Base-by-base conservation (phyloP, 1,284 basidiomycete species). In the Ceratobasidium sp. region DNA sequence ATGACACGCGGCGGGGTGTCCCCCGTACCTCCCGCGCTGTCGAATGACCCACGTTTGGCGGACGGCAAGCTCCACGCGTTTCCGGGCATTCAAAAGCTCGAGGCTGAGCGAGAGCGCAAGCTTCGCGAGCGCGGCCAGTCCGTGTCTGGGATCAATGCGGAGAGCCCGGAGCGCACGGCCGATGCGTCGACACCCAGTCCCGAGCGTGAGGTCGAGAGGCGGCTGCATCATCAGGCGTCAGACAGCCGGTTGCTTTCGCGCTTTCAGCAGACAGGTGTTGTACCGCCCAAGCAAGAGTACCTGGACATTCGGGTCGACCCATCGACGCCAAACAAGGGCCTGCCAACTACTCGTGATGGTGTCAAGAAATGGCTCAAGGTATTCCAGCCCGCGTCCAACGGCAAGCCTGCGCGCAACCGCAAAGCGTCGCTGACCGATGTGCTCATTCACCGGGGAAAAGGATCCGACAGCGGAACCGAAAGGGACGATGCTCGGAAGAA, bases 21-120 rank as follows among this genome's bases (percentile, higher is more conserved):
- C 8, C 89, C 91, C 18, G 87, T 92, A 57, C 91, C 92, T 30
- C 85, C 87, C 23, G 85, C 87, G 18, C 88, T 89, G 21, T 84
- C 87, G 21, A 85, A 85, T 43, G 88, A 89, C 77, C 81, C 83
- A 75, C 81, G 87, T 77, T 93, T 94, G 79, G 85, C 79, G 67
- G 89, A 92, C 77, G 85, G 90, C 34, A 96, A 96, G 79, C 83
- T 96, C 23, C 92, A 92, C 79, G 94, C 94, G 0, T 96, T 96
- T 84, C 93, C 94, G 4, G 93, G 92, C 36, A 90, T 95, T 77
- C 85, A 87, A 75, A 86, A 86, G 75, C 84, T 94, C 39, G 90
- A 93, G 79, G 89, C 91, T 77, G 65, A 69, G 53, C 10, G 65
- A 14, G 87, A 90, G 77, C 85, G 88, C 58, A 86, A 84, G 26